A percentile compares a stretch with the other conserved stretches of the same genome.
Evolutionary conservation across 768 basidiomycete genomes (phyloP).

Genomic region (Gautieria morchelliformis): DNA sequence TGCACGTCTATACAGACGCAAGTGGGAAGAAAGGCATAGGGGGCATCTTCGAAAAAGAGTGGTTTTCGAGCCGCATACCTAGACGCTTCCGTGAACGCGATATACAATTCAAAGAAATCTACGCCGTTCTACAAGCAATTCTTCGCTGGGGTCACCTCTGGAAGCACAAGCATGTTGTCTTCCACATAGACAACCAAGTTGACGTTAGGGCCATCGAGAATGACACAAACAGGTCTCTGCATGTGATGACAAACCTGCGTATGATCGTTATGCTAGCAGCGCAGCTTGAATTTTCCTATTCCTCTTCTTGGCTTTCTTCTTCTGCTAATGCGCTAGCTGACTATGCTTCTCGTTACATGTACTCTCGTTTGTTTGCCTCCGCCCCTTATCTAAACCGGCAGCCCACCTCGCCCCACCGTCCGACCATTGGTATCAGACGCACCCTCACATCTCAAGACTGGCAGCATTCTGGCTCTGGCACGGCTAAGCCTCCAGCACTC

Average conservation of each 20-base stretch:
- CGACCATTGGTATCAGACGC: conserved; percentile 12
- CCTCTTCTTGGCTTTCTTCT: conserved; percentile 12
- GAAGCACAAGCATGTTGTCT: conserved; percentile 18
- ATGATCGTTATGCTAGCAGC: conserved; percentile 11
- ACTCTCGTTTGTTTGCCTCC: conserved; percentile 17
- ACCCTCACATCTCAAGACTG: conserved; percentile 8
- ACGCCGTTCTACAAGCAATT: conserved; percentile 21
- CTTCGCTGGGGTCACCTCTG: conserved; percentile 21
- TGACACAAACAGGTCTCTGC: conserved; percentile 6
- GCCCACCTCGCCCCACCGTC: conserved; percentile 16
- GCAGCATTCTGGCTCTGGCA: conserved; percentile 18
- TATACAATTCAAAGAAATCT: conserved; percentile 23
- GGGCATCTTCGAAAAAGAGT: conserved; percentile 15
- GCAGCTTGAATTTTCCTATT: conserved; percentile 11
- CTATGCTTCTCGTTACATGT: conserved; percentile 15
- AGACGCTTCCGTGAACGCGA: conserved; percentile 15
- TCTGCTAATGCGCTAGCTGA: conserved; percentile 13
- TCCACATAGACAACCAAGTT: too few relatives aligned
- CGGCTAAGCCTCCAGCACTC: conserved; percentile 22
- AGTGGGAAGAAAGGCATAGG: conserved; percentile 22
- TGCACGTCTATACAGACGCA: conserved; percentile 23
- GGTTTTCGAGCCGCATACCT: conserved; percentile 20
- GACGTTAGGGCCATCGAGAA: conserved; percentile 10
- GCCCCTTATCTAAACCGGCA: conserved; percentile 15
- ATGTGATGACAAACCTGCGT: too few relatives aligned